These are phyloP conservation scores for Aureobasidium sp. DNA, from an alignment of 2,329 filamentous ascomycete genomes.

Conservation along the genomic window DNA sequence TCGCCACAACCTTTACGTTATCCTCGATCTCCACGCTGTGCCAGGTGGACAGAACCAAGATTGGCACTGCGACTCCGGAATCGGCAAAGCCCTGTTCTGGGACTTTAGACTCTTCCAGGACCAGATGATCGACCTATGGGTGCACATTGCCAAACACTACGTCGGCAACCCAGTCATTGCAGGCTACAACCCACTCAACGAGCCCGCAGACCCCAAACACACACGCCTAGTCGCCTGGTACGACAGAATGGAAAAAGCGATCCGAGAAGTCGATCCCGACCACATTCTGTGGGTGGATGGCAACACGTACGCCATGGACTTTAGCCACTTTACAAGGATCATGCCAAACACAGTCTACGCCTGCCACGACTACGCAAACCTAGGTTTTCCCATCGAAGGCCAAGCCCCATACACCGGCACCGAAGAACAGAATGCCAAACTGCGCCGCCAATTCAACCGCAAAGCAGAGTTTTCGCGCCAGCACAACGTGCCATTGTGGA, in stretches of 20 bases:
- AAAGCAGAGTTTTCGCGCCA: slow-evolving; percentile 40
- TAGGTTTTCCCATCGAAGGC: slow-evolving; percentile 40
- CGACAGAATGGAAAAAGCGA: slow-evolving; percentile 37
- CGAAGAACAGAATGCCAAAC: slow-evolving; percentile 33
- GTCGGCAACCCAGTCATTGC: slow-evolving; percentile 32
- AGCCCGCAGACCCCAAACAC: slow-evolving; percentile 41
- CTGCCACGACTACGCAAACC: slow-evolving; percentile 45
- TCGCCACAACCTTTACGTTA: slow-evolving; percentile 40
- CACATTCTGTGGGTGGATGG: slow-evolving; percentile 46
- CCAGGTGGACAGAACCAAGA: slow-evolving; percentile 43
- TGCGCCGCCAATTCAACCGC: slow-evolving; percentile 28
- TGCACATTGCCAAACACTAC: slow-evolving; percentile 38
- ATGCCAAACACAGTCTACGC: slow-evolving; percentile 42
- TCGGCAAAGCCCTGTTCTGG: slow-evolving; percentile 38
- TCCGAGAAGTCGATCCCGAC: slow-evolving; percentile 38
- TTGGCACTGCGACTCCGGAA: slow-evolving; percentile 41
- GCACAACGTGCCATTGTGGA: slow-evolving; percentile 41
- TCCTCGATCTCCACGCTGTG: slow-evolving; percentile 41
- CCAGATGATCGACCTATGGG: slow-evolving; percentile 41
- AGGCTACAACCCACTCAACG: slow-evolving; percentile 45
- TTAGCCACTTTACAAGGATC: slow-evolving; percentile 36
- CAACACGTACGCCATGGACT: slow-evolving; percentile 50
- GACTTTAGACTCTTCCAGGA: slow-evolving; percentile 43
- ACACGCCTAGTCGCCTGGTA: slow-evolving; percentile 39
- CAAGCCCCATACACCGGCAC: slow-evolving; percentile 34